Conservation (phyloP, 2,329 filamentous ascomycete genomes). For the Amauroascus niger region DNA sequence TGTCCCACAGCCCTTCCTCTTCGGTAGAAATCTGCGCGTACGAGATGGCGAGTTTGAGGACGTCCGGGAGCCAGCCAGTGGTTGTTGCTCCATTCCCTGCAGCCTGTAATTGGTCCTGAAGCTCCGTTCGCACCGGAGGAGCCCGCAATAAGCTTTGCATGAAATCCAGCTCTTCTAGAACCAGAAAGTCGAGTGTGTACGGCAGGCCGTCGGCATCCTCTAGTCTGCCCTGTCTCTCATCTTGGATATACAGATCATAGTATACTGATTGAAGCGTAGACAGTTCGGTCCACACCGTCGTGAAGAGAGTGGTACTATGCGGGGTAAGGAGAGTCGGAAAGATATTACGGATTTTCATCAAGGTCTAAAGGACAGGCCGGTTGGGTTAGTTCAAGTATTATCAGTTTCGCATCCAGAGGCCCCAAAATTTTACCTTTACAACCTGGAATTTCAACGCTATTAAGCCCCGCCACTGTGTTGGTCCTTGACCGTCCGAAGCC, state of each 20-base stretch:
- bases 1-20: slow-evolving; percentile 91
- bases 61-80: slow-evolving; percentile 73
- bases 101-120: slow-evolving; percentile 66
- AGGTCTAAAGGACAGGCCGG: slow-evolving; percentile 46
- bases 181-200: slow-evolving; percentile 86
- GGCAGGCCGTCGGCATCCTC: slow-evolving; percentile 87
- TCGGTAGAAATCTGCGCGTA: slow-evolving; percentile 87
- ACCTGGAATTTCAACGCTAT: slow-evolving; percentile 85
- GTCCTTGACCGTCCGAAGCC: slow-evolving; percentile 43
- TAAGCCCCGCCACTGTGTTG: slow-evolving; percentile 66
- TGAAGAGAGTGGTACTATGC: slow-evolving; percentile 74
- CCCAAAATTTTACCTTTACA: slow-evolving; percentile 55
- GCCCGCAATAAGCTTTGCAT: slow-evolving; percentile 84
- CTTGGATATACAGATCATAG: slow-evolving; percentile 72
- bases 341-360: slow-evolving; percentile 77
- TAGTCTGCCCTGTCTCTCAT: slow-evolving; percentile 74
- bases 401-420: background rate
- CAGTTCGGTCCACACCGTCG: slow-evolving; percentile 81
- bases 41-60: slow-evolving; percentile 73
- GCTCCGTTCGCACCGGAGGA: slow-evolving; percentile 75
- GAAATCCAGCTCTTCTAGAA: slow-evolving; percentile 90
- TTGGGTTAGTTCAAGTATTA: slow-evolving; percentile 1
- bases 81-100: slow-evolving; percentile 50
- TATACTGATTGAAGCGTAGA: slow-evolving; percentile 62
- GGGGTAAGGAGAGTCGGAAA: slow-evolving; percentile 74